A percentile compares a stretch with the other conserved stretches of the same genome.
Evolutionary conservation across 148 eudicot species (phyloP).

Genomic region (Arbutus unedo): DNA sequence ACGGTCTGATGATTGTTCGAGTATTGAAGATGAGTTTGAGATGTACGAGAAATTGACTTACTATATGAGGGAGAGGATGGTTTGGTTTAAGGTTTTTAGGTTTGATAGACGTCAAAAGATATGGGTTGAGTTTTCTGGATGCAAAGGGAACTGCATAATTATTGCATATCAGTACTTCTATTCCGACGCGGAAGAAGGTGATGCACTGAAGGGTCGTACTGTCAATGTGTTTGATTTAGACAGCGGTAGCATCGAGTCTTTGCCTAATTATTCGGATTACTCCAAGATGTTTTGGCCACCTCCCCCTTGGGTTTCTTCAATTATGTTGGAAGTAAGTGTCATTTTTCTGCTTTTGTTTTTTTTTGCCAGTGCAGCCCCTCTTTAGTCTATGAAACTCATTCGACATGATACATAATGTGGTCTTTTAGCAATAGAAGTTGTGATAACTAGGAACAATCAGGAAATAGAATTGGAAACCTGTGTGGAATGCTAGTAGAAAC

Average conservation of each 20-base stretch:
- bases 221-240: slow-evolving; percentile 69
- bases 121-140: slow-evolving; percentile 55
- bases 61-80: slow-evolving; percentile 42
- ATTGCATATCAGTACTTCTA: slow-evolving; percentile 24
- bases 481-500: background rate
- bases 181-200: slow-evolving; percentile 33
- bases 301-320: slow-evolving; percentile 50
- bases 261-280: slow-evolving; percentile 35
- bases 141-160: slow-evolving; percentile 57
- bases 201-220: slow-evolving; percentile 36
- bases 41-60: slow-evolving; percentile 50
- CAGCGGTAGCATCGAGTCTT: slow-evolving; percentile 47
- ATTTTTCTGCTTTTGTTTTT: slow-evolving; percentile 2
- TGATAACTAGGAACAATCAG: background rate
- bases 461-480: background rate
- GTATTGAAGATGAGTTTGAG: slow-evolving; percentile 31
- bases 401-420: background rate
- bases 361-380: background rate
- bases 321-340: slow-evolving; percentile 38
- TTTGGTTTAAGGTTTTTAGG: slow-evolving; percentile 65
- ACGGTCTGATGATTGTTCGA: slow-evolving; percentile 44
- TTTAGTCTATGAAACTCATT: background rate
- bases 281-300: slow-evolving; percentile 68
- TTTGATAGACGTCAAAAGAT: slow-evolving; percentile 34
- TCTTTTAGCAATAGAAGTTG: background rate